A percentile compares a stretch with the other conserved stretches of the same genome.
phyloP scores from a whole-genome alignment of 768 basidiomycete genomes.

The Krasilnikovozyma curviuscula region DNA sequence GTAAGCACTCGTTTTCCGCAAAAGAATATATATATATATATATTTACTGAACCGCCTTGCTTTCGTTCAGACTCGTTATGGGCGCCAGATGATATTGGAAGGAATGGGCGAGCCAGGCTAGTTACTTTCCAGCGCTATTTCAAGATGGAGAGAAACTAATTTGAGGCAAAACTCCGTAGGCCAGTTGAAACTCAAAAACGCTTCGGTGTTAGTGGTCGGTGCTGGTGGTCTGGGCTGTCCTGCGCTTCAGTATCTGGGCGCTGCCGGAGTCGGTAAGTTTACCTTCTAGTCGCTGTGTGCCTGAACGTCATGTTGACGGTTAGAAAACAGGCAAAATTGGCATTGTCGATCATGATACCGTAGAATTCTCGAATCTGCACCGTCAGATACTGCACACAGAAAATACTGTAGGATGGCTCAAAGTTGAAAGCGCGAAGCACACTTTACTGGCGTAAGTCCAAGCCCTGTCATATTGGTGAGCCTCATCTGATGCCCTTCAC shows the following conservation, averaged over 20 bases:
- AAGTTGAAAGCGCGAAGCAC: slow-evolving; percentile 59
- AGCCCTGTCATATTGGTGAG: background rate
- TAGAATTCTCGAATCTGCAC: slow-evolving; percentile 76
- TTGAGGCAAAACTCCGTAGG: slow-evolving; percentile 32
- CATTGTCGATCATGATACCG: slow-evolving; percentile 71
- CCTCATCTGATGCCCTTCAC: background rate
- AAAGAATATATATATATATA: too few relatives aligned
- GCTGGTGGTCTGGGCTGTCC: slow-evolving; percentile 95
- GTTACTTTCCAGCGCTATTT: background rate
- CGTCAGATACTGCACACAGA: slow-evolving; percentile 78
- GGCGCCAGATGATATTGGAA: slow-evolving; percentile 86
- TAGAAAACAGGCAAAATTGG: slow-evolving; percentile 47
- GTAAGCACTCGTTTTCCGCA: too few relatives aligned
- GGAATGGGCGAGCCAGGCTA: slow-evolving; percentile 68
- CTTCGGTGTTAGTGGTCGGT: slow-evolving; percentile 70
- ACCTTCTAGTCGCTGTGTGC: background rate
- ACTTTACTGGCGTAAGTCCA: slow-evolving; percentile 43
- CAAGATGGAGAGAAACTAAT: background rate
- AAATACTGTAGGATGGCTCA: slow-evolving; percentile 48
- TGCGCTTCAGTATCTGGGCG: slow-evolving; percentile 78
- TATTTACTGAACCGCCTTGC: too few relatives aligned
- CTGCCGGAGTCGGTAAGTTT: slow-evolving; percentile 67
- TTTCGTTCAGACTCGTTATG: slow-evolving; percentile 43
- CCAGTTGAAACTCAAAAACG: slow-evolving; percentile 56
- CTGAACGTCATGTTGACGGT: background rate